Percentiles rank a stretch among this genome's conserved stretches.
These are phyloP conservation scores for Iris pallida DNA, from an alignment of 116 monocot species.

Conservation along the genomic window DNA sequence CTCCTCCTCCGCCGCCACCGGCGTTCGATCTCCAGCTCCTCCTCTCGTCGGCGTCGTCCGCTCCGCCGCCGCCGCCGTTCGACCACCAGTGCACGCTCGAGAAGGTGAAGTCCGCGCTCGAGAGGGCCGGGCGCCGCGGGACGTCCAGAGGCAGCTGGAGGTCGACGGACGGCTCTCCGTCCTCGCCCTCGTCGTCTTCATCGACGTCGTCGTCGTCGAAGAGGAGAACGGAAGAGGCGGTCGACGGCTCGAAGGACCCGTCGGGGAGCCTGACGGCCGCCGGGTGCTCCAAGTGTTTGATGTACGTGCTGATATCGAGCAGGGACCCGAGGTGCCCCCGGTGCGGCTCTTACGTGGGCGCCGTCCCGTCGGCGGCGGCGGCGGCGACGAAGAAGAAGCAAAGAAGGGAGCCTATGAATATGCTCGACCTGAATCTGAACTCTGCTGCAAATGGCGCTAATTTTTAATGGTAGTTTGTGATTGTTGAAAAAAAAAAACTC, in stretches of 20 bases:
- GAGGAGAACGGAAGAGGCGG: constrained; percentile 3
- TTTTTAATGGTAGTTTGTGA: no score
- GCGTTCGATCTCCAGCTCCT: no score
- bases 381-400: not conserved
- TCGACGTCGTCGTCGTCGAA: constrained; percentile 29
- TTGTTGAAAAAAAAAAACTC: no score
- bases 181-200: constrained; percentile 26
- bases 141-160: not conserved
- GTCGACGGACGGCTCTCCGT: constrained; percentile 3
- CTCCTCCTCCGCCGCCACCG: no score
- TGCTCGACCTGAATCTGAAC: no score
- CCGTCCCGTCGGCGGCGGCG: constrained; percentile 22
- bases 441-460: no score
- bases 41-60: no score
- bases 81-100: constrained; percentile 72
- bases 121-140: constrained; percentile 32
- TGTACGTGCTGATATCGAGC: constrained; percentile 63
- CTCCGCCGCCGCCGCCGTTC: not conserved
- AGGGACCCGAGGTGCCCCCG: constrained; percentile 50
- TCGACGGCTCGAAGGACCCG: constrained; percentile 2
- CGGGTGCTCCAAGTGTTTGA: constrained; percentile 65
- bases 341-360: constrained; percentile 44
- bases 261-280: not conserved
- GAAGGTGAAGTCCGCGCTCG: constrained; percentile 59
- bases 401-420: no score